Conservation (phyloP, 148 eudicot genomes). For the Rhododendron mucronatum region DNA sequence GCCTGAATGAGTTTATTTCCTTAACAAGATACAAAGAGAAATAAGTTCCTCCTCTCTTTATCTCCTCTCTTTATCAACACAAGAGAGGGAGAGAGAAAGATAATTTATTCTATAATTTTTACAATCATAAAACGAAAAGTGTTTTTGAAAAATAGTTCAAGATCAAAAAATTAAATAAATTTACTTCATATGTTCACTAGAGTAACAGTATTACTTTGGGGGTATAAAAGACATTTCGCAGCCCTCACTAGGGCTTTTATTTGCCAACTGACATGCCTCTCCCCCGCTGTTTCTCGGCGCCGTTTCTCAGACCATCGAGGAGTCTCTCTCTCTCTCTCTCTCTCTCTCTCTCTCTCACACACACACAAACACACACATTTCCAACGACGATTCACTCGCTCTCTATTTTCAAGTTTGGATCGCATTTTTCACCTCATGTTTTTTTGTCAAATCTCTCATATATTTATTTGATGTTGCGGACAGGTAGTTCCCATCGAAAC, state of each 20-base stretch:
- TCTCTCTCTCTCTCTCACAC: not conserved
- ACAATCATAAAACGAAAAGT: too few relatives aligned
- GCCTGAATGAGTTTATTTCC: too few relatives aligned
- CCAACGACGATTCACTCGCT: too few relatives aligned
- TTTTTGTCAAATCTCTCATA: not conserved
- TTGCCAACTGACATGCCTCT: not conserved
- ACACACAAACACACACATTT: too few relatives aligned
- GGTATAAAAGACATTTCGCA: not conserved
- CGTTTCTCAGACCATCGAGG: not conserved
- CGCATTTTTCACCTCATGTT: not conserved
- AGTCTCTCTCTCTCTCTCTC: not conserved
- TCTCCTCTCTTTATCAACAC: too few relatives aligned
- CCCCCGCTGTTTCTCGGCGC: not conserved
- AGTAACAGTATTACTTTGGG: not conserved
- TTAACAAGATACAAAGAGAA: too few relatives aligned
- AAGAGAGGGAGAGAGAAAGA: too few relatives aligned
- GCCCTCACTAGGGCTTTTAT: conserved; percentile 8
- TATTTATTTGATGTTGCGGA: not conserved
- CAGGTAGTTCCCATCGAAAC: not conserved
- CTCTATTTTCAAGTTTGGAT: not conserved
- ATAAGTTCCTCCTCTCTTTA: too few relatives aligned
- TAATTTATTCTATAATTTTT: too few relatives aligned
- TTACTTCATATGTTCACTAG: too few relatives aligned
- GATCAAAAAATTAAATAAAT: too few relatives aligned
- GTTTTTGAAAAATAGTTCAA: too few relatives aligned